phyloP scores from a whole-genome alignment of 768 basidiomycete species.

The Lactifluus volemus region DNA sequence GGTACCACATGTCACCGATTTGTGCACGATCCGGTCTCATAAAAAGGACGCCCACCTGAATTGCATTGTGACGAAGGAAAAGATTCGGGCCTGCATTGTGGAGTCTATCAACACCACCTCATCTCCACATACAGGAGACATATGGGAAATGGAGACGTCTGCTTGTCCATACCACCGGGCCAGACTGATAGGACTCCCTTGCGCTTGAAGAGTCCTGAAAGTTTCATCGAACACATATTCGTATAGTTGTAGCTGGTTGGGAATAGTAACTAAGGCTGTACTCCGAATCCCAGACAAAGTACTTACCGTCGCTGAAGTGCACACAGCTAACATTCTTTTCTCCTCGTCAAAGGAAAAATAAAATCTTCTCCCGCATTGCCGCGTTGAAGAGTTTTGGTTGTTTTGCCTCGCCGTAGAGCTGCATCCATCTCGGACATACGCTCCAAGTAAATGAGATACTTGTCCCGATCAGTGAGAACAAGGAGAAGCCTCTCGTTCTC shows the following conservation, averaged over 20 bases:
- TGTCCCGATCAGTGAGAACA: neutral
- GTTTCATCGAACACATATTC: conserved; percentile 41
- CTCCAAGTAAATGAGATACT: conserved; percentile 4
- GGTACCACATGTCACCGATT: neutral
- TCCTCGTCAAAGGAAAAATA: conserved; percentile 46
- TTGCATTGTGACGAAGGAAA: conserved; percentile 43
- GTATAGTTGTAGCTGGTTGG: conserved; percentile 30
- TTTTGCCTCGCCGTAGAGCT: neutral
- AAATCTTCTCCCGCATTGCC: conserved; percentile 39
- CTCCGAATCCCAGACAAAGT: neutral
- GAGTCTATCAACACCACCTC: conserved; percentile 46
- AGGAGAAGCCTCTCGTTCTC: conserved; percentile 8
- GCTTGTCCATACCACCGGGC: conserved; percentile 33
- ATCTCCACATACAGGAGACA: conserved; percentile 38
- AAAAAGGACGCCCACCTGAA: conserved; percentile 34
- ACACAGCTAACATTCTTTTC: conserved; percentile 41
- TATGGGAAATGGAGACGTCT: conserved; percentile 24
- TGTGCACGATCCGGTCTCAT: neutral
- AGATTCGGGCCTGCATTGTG: conserved; percentile 35
- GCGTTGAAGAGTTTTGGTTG: conserved; percentile 26
- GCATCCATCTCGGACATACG: neutral
- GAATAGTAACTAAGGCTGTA: neutral
- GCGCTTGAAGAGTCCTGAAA: conserved; percentile 32
- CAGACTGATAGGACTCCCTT: conserved; percentile 35
- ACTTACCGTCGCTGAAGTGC: conserved; percentile 34